Conservation (phyloP, 495 filamentous ascomycete genomes). For the Neurospora sublineolata region DNA sequence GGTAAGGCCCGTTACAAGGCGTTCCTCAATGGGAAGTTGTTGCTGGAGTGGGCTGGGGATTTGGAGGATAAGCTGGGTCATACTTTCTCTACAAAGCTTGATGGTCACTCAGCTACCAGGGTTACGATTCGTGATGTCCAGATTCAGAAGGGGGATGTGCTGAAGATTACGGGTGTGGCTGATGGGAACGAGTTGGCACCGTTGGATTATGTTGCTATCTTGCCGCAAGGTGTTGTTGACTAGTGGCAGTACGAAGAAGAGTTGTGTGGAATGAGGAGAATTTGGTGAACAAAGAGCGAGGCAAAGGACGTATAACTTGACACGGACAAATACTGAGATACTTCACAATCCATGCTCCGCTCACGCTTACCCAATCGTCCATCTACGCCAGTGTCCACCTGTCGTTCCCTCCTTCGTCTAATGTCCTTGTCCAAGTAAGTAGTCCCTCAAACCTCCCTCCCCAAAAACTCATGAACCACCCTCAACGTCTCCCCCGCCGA, state of each 20-base stretch:
- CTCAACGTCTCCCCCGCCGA: background rate
- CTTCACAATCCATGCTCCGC: background rate
- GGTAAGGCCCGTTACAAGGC: constrained; percentile 40
- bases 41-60: constrained; percentile 50
- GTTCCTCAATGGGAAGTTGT: constrained; percentile 36
- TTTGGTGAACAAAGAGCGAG: background rate
- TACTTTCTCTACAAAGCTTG: constrained; percentile 42
- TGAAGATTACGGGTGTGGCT: constrained; percentile 48
- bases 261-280: background rate
- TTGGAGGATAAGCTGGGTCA: constrained; percentile 45
- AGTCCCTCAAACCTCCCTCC: background rate
- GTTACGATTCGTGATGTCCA: constrained; percentile 44
- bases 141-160: constrained; percentile 40
- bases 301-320: background rate
- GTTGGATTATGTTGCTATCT: constrained; percentile 53
- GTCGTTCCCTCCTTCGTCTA: background rate
- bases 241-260: constrained; percentile 10
- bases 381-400: background rate
- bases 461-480: background rate
- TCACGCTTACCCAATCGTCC: constrained; percentile 20
- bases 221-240: constrained; percentile 50
- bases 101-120: constrained; percentile 53
- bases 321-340: background rate
- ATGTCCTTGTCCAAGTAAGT: background rate
- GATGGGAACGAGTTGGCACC: constrained; percentile 52